Evolutionary conservation across 768 basidiomycete species (phyloP), one percentile per base, ranked within the genome.

Genomic region (Rhodocollybia butyracea): DNA sequence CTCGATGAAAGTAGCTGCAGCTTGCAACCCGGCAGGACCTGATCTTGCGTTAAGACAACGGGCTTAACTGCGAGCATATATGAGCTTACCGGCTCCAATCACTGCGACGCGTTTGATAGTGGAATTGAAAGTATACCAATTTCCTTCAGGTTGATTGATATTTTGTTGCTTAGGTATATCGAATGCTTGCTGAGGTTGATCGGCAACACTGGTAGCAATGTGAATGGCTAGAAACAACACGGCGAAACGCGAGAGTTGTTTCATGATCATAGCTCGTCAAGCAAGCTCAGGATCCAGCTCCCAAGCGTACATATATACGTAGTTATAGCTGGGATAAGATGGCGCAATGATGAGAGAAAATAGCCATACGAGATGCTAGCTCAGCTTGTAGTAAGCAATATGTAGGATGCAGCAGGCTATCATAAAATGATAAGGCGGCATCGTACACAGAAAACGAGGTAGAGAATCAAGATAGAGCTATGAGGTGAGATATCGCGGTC

Each of bases 11-110:
- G 46, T 21, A 15, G 59, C 55, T 1, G 60, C 60, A 4, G 62
- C 60, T 36, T 60, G 60, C 6, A 59, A 58, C 3, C 60, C 57
- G 4, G 57, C 36, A 19, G 60, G 62, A 5, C 62, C 62, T 56
- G 13, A 17, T 26, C 12, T 15, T 24, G 41, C 8, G 43, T 46
- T n/a, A 36, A 17, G 17, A 42, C 30, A 36, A 46, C 19, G 22
- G 8, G 19, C 11, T 13, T n/a, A 12, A 13, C 12, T 22, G 15
- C 17, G 17, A 39, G 13, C 2, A 27, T 12, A 21, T n/a, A 29
- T 19, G 19, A 39, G 15, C 34, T 21, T 31, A 48, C 55, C 55
- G 13, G 55, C 55, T 13, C 55, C 55, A 40, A 56, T 56, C 19
- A 56, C 55, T 26, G 55, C 55, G 29, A 56, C 47, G 15, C 46